Base-by-base conservation (phyloP, 768 basidiomycete species). In the Calocybe gangraenosa region DNA sequence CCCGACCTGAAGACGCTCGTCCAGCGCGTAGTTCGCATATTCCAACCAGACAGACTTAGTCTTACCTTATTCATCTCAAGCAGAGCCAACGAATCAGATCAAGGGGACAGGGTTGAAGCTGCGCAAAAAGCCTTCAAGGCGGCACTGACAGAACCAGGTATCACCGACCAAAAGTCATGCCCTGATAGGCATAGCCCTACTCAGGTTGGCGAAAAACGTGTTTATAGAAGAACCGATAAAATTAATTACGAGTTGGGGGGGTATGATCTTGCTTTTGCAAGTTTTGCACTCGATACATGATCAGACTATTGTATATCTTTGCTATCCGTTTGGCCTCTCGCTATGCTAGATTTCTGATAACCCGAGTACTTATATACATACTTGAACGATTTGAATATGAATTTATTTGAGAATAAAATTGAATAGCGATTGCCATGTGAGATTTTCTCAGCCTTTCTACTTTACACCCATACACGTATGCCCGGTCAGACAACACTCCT, bases 171-270 rank as follows among this genome's bases (percentile, higher is more conserved):
- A 22, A 31, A 35, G 30, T 30, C 52, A 21, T 32, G 23, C 20
- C 15, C 41, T 8, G 37, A 50, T 53, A 21, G 49, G 57, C 32
- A 35, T 38, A 49, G 23, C 6, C 45, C 32, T 9, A 6, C 25
- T 5, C 38, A 41, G 31, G 44, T 38, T 9, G 23, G 22, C 38
- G 34, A n/a, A 37, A 44, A 40, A 20, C 53, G 57, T 52, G 65
- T 57, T 11, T 98, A 94, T 66, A 81, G 72, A 54, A 73, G 93
- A 53, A 94, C 89, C 40, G 96, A 98, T 70, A 91, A 95, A 67
- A 98, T 99, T 64, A 92, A 95, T 63, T 99, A 99, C 70, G 93
- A 95, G 64, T 92, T 97, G 61, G 88, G 89, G 37, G 92, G 85
- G 42, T 93, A 93, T 61, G 89, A 91, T 62, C 71, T 93, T 49